Conservation (phyloP, 2,329 filamentous ascomycete genomes). For the Colletotrichum spaethianum region DNA sequence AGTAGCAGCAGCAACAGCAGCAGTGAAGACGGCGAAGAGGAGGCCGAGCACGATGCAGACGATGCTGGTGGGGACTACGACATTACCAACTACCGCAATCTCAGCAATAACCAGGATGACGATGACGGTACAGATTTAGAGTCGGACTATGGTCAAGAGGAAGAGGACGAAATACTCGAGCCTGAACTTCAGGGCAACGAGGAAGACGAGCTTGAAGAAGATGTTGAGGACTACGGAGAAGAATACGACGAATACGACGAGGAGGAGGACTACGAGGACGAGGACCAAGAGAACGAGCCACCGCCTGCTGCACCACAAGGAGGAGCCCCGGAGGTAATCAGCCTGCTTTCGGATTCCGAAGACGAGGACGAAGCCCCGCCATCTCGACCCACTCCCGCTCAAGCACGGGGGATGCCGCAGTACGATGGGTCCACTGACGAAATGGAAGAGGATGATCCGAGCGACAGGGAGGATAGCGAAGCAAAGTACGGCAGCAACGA, state of each 20-base stretch:
- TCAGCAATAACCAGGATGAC: conserved; percentile 42
- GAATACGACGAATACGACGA: conserved; percentile 40
- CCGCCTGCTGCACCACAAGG: conserved; percentile 9
- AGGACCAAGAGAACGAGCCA: conserved; percentile 29
- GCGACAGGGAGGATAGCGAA: conserved; percentile 32
- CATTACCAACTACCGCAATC: conserved; percentile 41
- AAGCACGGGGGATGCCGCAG: conserved; percentile 16
- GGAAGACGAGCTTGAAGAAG: conserved; percentile 37
- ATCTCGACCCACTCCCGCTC: not conserved
- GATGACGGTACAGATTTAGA: conserved; percentile 40
- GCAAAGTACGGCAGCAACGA: conserved; percentile 6
- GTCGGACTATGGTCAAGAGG: conserved; percentile 41
- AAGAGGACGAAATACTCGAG: conserved; percentile 31
- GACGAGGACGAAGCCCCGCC: conserved; percentile 32
- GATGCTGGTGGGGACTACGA: conserved; percentile 42
- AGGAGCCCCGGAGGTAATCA: conserved; percentile 37
- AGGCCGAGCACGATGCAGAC: conserved; percentile 35
- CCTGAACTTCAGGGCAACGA: conserved; percentile 28
- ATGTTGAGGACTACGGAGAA: conserved; percentile 24
- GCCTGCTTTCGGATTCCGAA: conserved; percentile 41
- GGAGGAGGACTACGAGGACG: conserved; percentile 38
- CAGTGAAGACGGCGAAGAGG: conserved; percentile 31
- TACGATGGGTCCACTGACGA: conserved; percentile 35
- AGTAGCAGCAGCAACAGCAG: conserved; percentile 13
- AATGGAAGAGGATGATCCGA: conserved; percentile 7